Percentiles rank a stretch among this genome's conserved stretches.
phyloP scores from a whole-genome alignment of 305 asterid genomes.

The Caryopteris hybrid region DNA sequence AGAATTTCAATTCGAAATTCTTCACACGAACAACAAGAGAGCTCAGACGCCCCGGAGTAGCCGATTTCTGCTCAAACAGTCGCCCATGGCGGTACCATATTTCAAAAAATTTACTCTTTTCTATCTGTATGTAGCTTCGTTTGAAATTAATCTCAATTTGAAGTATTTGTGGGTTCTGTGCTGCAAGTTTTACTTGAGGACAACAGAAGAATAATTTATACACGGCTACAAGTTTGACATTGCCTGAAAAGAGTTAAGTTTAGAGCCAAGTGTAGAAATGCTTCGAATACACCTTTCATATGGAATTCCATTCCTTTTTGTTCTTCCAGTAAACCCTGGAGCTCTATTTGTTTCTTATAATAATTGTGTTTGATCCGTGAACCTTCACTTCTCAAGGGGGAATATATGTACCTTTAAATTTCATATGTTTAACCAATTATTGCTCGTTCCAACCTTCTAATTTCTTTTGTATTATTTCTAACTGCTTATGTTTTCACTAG shows the following conservation, averaged over 20 bases:
- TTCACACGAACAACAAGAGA: not conserved
- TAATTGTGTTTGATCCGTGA: too few species aligned
- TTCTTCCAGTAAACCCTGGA: not conserved
- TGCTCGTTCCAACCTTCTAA: not conserved
- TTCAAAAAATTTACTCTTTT: not conserved
- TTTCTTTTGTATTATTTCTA: not conserved
- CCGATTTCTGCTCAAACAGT: constrained; percentile 9
- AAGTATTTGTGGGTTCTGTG: not conserved
- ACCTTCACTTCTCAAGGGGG: too few species aligned
- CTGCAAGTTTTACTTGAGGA: too few species aligned
- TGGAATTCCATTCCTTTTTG: not conserved
- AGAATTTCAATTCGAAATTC: not conserved
- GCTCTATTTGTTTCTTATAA: not conserved
- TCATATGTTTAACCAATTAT: not conserved
- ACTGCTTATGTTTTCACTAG: not conserved
- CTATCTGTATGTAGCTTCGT: not conserved
- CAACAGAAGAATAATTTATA: too few species aligned
- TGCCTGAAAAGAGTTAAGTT: not conserved
- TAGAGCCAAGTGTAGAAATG: not conserved
- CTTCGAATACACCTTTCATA: not conserved
- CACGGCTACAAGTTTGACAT: too few species aligned
- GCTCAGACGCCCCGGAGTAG: too few species aligned
- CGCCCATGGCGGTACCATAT: constrained; percentile 29
- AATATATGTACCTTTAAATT: too few species aligned
- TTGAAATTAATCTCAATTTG: not conserved